These are phyloP conservation scores for Hymenoscyphus repandus DNA, from an alignment of 2,329 filamentous ascomycete genomes.

Conservation along the genomic window DNA sequence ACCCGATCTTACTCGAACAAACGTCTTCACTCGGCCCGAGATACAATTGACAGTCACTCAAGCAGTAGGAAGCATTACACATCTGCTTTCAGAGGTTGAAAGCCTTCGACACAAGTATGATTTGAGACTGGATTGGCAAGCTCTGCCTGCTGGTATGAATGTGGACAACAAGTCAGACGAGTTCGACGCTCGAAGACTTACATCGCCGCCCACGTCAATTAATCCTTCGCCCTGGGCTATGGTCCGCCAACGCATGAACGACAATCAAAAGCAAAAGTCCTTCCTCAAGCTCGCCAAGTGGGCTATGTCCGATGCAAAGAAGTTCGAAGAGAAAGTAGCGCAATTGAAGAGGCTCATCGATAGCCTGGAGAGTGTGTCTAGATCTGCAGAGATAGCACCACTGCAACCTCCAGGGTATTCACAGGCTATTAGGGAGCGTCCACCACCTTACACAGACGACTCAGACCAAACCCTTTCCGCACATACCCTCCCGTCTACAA, in stretches of 20 bases:
- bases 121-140: slow-evolving; percentile 4
- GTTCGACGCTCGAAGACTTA: slow-evolving; percentile 3
- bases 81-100: slow-evolving; percentile 21
- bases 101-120: slow-evolving; percentile 20
- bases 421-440: slow-evolving; percentile 3
- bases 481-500: too few relatives aligned
- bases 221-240: background rate
- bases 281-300: slow-evolving; percentile 20
- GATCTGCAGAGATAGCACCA: slow-evolving; percentile 6
- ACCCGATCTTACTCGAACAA: slow-evolving; percentile 6
- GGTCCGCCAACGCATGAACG: slow-evolving; percentile 14
- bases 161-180: background rate
- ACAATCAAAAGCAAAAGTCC: slow-evolving; percentile 22
- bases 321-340: slow-evolving; percentile 20
- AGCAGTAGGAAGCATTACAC: slow-evolving; percentile 15
- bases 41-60: slow-evolving; percentile 17
- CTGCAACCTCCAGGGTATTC: background rate
- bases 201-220: background rate
- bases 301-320: slow-evolving; percentile 19
- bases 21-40: slow-evolving; percentile 13
- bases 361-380: slow-evolving; percentile 19
- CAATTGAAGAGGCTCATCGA: slow-evolving; percentile 20
- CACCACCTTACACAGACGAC: slow-evolving; percentile 2
- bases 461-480: too few relatives aligned
- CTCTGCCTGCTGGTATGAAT: background rate